A percentile compares a stretch with the other conserved stretches of the same genome.
phyloP scores from a whole-genome alignment of 2,329 filamentous ascomycete species.

The Ophiostoma sp. region DNA sequence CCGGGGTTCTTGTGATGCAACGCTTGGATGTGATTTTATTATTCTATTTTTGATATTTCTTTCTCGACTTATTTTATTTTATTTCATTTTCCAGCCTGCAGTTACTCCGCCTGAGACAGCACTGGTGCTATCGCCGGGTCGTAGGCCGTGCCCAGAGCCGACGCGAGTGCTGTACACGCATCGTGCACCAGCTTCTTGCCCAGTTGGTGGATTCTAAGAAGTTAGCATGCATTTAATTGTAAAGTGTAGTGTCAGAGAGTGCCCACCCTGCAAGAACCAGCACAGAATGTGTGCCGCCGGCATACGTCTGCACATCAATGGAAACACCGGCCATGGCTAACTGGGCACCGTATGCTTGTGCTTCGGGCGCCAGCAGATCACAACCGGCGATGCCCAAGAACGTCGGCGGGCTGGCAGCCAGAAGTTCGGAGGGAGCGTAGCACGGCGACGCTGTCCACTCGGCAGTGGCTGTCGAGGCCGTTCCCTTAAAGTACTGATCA shows the following conservation, averaged over 20 bases:
- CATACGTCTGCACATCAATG: conserved; percentile 44
- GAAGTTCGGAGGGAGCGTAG: conserved; percentile 49
- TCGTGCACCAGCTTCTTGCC: conserved; percentile 25
- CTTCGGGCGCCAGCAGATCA: conserved; percentile 58
- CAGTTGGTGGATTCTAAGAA: conserved; percentile 20
- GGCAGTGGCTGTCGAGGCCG: conserved; percentile 44
- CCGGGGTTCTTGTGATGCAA: neutral
- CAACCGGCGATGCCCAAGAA: conserved; percentile 56
- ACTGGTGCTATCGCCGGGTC: conserved; percentile 19
- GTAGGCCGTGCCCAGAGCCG: conserved; percentile 18
- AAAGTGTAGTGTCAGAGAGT: neutral
- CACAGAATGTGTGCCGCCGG: conserved; percentile 27
- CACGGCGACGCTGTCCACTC: conserved; percentile 35
- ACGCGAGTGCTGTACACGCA: conserved; percentile 15
- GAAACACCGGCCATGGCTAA: conserved; percentile 47
- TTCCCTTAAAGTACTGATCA: conserved; percentile 59
- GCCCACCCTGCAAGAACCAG: conserved; percentile 19
- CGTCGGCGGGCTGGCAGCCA: conserved; percentile 52
- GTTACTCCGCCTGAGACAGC: conserved; percentile 15
- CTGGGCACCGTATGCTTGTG: conserved; percentile 52
- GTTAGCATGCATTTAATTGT: neutral
- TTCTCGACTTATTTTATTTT: neutral
- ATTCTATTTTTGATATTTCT: neutral
- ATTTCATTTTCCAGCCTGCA: neutral
- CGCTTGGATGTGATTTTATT: neutral